These are phyloP conservation scores for Hypoxylon subgilvum DNA, from an alignment of 495 filamentous ascomycete species.

Conservation along the genomic window DNA sequence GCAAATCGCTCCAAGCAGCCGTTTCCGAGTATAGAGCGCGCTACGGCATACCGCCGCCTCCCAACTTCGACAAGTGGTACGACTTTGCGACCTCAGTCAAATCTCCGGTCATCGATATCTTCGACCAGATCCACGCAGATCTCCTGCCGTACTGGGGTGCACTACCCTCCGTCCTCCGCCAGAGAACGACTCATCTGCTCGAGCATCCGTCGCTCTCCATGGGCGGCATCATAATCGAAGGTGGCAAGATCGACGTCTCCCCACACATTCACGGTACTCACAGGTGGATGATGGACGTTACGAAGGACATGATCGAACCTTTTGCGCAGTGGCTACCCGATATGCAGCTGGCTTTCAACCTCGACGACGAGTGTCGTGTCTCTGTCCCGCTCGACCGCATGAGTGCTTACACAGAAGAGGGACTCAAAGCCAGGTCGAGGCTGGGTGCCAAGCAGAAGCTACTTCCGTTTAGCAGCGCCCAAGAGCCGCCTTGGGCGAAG, in stretches of 20 bases:
- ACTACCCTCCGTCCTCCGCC: slow-evolving; percentile 63
- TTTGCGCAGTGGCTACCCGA: slow-evolving; percentile 75
- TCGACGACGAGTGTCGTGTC: slow-evolving; percentile 77
- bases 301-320: slow-evolving; percentile 69
- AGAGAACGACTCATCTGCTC: slow-evolving; percentile 39
- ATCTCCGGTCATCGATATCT: slow-evolving; percentile 75
- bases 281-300: slow-evolving; percentile 61
- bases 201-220: slow-evolving; percentile 39
- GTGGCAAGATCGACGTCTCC: slow-evolving; percentile 51
- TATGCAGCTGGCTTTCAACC: slow-evolving; percentile 82
- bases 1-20: slow-evolving; percentile 57
- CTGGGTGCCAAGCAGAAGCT: slow-evolving; percentile 36
- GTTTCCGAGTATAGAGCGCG: slow-evolving; percentile 63
- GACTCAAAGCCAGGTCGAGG: slow-evolving; percentile 39
- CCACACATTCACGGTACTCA: slow-evolving; percentile 40
- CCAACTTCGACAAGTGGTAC: slow-evolving; percentile 75
- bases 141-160: slow-evolving; percentile 77
- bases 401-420: slow-evolving; percentile 41
- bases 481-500: slow-evolving; percentile 29
- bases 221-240: slow-evolving; percentile 52
- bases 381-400: slow-evolving; percentile 68
- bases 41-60: slow-evolving; percentile 63
- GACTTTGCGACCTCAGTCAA: slow-evolving; percentile 67
- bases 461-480: slow-evolving; percentile 40
- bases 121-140: slow-evolving; percentile 72